Base-by-base conservation (phyloP, 2,329 filamentous ascomycete genomes). In the Aspergillus alliaceus region DNA sequence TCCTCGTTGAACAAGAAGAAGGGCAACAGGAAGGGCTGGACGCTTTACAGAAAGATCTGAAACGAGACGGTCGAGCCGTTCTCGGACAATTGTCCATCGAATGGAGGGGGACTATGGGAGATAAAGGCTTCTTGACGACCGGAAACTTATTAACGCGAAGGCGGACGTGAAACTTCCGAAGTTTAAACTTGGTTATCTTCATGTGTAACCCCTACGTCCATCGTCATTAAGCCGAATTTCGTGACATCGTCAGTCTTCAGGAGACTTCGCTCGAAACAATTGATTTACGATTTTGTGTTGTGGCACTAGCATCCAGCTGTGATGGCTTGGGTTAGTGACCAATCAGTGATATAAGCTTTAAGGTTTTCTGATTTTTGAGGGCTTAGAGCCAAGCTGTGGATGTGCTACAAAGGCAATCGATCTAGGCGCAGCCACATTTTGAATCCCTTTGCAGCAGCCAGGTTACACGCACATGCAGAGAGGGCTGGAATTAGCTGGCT, bases 41-140 rank as follows among this genome's bases (percentile, higher is more conserved):
- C 59, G 83, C 82, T 9, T 59, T 77, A 11, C 73, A 75, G 37
- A 77, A 76, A 58, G 78, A 79, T 50, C 78, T 85, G 62, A 78
- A 76, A 39, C 74, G 76, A 32, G 76, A 79, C 59, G 77, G 78
- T 18, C 79, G 82, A 59, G 78, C 90, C 35, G 79, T 88, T 20
- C 86, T 98, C 69, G 93, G 93, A 5, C 87, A 95, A 61, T 75
- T 98, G 64, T 88, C 87, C 42, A 90, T 98, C 58, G 89, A 91
- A 54, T 99, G 95, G 95, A 84, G 90, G 61, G 89, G 90, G 35
- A 85, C 90, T 60, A 93, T 97, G 89, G 95, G 95, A 0, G 95
- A 93, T 75, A 84, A 86, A 66, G 95, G 95, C 0, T 93, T 87
- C 66, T 79, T 99, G 70, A 91, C 88, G 44, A 99, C 95, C 6